Evolutionary conservation across 352 stramenopile species (phyloP).

Genomic region (Phytophthora hybrid): DNA sequence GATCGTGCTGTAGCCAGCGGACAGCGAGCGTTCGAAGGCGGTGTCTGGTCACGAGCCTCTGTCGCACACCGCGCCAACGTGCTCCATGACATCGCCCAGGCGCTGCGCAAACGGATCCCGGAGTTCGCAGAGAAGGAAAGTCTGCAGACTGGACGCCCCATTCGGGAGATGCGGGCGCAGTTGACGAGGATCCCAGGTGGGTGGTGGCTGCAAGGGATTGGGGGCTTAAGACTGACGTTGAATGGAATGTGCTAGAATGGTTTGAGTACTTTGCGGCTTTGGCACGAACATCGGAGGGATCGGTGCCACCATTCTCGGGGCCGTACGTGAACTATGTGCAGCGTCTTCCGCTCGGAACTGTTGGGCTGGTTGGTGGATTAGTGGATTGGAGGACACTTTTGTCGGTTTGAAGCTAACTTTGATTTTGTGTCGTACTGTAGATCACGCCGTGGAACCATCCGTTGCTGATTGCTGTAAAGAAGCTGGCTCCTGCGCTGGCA

Average conservation of each 20-base stretch:
- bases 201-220: not conserved
- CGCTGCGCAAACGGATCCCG: slow-evolving; percentile 45
- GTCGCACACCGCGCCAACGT: slow-evolving; percentile 47
- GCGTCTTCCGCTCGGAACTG: slow-evolving; percentile 68
- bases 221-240: not conserved
- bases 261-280: slow-evolving; percentile 87
- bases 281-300: slow-evolving; percentile 72
- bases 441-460: slow-evolving; percentile 89
- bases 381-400: not conserved
- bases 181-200: slow-evolving; percentile 52
- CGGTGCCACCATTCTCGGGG: slow-evolving; percentile 66
- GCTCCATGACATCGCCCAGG: slow-evolving; percentile 50
- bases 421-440: slow-evolving; percentile 23
- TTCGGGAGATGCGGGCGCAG: slow-evolving; percentile 66
- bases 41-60: slow-evolving; percentile 42
- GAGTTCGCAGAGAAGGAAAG: slow-evolving; percentile 70
- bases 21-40: slow-evolving; percentile 43
- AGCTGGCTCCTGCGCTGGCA: slow-evolving; percentile 69
- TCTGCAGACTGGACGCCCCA: slow-evolving; percentile 68
- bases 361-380: slow-evolving; percentile 44
- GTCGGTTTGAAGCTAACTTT: not conserved
- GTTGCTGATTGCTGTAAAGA: slow-evolving; percentile 83
- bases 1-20: slow-evolving; percentile 43
- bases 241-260: slow-evolving; percentile 55
- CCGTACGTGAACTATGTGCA: slow-evolving; percentile 67